A percentile compares a stretch with the other conserved stretches of the same genome.
phyloP scores from a whole-genome alignment of 495 filamentous ascomycete genomes.

The Xylaria cubensis region DNA sequence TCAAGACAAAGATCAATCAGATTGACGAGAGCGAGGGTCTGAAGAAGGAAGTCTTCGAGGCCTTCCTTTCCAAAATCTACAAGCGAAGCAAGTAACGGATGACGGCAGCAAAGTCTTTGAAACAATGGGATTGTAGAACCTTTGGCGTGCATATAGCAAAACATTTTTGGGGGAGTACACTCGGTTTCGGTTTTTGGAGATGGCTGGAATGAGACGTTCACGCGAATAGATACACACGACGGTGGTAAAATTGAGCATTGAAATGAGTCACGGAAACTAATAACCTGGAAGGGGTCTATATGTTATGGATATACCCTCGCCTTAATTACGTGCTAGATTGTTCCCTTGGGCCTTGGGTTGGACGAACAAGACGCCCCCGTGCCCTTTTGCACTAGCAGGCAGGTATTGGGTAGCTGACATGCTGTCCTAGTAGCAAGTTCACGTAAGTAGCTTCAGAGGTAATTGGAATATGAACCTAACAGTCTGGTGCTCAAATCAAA shows the following conservation, averaged over 20 bases:
- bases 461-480: not conserved
- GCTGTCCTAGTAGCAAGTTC: not conserved
- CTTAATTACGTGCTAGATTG: not conserved
- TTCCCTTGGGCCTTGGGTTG: not conserved
- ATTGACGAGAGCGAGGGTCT: slow-evolving; percentile 86
- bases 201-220: not conserved
- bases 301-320: slow-evolving; percentile 16
- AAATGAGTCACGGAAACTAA: not conserved
- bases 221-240: not conserved
- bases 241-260: not conserved
- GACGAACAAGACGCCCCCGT: not conserved
- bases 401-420: not conserved
- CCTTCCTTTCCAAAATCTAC: slow-evolving; percentile 95
- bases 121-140: not conserved
- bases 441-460: not conserved
- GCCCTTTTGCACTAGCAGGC: not conserved
- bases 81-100: slow-evolving; percentile 84
- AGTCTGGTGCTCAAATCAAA: not conserved
- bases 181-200: not conserved
- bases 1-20: slow-evolving; percentile 73
- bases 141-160: slow-evolving; percentile 1
- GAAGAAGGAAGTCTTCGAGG: slow-evolving; percentile 87
- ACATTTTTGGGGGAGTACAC: not conserved
- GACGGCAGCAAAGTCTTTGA: not conserved
- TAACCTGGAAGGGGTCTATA: not conserved